A percentile compares a stretch with the other conserved stretches of the same genome.
Evolutionary conservation across 495 filamentous ascomycete species (phyloP).

Genomic region (Xylaria grammica): DNA sequence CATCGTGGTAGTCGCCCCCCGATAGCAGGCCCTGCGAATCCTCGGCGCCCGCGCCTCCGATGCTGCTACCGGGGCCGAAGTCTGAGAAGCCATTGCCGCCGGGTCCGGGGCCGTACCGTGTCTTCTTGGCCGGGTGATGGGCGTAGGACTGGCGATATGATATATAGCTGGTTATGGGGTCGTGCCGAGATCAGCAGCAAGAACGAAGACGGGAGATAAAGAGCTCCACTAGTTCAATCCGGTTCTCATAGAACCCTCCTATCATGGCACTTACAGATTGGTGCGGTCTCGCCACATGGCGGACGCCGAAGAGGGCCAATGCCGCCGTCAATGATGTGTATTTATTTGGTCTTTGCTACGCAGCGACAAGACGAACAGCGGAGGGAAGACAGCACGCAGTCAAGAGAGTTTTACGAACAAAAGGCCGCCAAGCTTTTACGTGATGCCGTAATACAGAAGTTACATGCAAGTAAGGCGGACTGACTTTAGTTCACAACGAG

Average conservation of each 20-base stretch:
- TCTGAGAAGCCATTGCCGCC: constrained; percentile 72
- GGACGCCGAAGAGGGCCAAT: constrained; percentile 47
- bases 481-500: not conserved
- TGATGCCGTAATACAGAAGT: not conserved
- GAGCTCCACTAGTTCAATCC: too few species aligned
- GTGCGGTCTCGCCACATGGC: constrained; percentile 98
- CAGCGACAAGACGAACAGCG: constrained; percentile 11
- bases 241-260: not conserved
- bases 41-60: constrained; percentile 50
- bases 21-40: constrained; percentile 91
- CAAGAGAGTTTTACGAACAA: not conserved
- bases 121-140: constrained; percentile 89
- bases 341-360: not conserved
- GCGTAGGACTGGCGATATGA: constrained; percentile 98
- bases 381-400: not conserved
- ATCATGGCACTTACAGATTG: constrained; percentile 72
- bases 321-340: constrained; percentile 4
- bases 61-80: constrained; percentile 45
- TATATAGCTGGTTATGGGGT: constrained; percentile 71
- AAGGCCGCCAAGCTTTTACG: not conserved
- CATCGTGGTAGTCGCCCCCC: constrained; percentile 78
- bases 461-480: constrained; percentile 1
- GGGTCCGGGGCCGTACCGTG: constrained; percentile 64
- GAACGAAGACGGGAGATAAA: not conserved
- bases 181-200: not conserved